Evolutionary conservation across 2,329 filamentous ascomycete genomes (phyloP).

Genomic region (Pseudophaeomoniella oleicola): DNA sequence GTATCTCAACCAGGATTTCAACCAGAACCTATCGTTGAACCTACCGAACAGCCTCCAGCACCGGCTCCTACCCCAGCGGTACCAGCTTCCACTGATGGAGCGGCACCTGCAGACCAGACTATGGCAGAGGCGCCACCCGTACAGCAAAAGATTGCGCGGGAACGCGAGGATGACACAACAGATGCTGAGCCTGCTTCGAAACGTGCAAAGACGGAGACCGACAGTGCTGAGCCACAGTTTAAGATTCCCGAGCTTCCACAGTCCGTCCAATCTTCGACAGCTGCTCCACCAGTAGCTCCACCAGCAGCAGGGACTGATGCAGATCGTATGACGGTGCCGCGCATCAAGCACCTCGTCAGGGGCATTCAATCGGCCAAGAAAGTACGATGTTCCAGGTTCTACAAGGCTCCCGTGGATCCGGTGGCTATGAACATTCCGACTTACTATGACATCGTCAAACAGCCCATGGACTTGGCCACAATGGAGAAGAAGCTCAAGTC

Average conservation of each 20-base stretch:
- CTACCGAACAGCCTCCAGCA: conserved; percentile 10
- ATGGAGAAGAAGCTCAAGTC: conserved; percentile 70
- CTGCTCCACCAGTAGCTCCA: conserved; percentile 5
- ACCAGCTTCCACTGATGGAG: conserved; percentile 10
- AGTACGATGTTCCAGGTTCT: conserved; percentile 63
- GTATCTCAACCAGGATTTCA: neutral
- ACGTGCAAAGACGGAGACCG: conserved; percentile 58
- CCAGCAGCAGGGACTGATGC: conserved; percentile 7
- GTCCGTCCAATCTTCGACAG: neutral
- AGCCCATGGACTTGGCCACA: conserved; percentile 70
- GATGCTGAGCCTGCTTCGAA: conserved; percentile 54
- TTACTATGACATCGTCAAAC: conserved; percentile 56
- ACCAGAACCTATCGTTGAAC: conserved; percentile 4
- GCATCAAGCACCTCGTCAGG: conserved; percentile 26
- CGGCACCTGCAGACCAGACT: conserved; percentile 25
- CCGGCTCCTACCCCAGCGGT: conserved; percentile 10
- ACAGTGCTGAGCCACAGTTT: conserved; percentile 26
- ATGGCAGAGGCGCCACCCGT: conserved; percentile 41
- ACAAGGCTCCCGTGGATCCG: conserved; percentile 62
- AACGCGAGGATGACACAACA: conserved; percentile 56
- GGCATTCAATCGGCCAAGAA: conserved; percentile 51
- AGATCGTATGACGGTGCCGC: conserved; percentile 23
- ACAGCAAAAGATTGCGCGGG: conserved; percentile 50
- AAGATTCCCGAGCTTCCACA: conserved; percentile 27
- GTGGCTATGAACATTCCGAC: conserved; percentile 63